phyloP scores from a whole-genome alignment of 2,329 filamentous ascomycete genomes.

The Fusarium keratoplasticum region DNA sequence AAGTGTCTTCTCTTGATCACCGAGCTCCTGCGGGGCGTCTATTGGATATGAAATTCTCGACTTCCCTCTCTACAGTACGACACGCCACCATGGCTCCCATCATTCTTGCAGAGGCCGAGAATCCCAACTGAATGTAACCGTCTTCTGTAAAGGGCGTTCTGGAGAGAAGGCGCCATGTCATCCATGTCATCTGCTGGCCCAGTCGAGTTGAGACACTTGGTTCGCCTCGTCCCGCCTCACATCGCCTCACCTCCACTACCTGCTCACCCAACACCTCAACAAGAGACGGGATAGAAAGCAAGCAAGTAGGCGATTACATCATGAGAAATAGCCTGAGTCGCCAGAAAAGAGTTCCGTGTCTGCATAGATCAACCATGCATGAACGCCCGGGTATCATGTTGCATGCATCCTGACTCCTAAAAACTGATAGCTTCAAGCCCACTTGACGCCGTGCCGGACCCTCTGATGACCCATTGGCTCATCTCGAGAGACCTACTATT shows the following conservation, averaged over 20 bases:
- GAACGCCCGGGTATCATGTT: background rate
- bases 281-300: background rate
- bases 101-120: background rate
- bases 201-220: background rate
- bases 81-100: background rate
- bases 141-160: background rate
- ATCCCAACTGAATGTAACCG: background rate
- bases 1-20: background rate
- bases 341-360: background rate
- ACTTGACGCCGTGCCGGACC: background rate
- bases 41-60: background rate
- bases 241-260: background rate
- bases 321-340: background rate
- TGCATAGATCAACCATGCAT: conserved; percentile 5
- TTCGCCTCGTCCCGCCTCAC: background rate
- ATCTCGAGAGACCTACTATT: background rate
- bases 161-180: background rate
- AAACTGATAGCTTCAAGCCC: background rate
- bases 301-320: background rate
- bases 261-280: background rate
- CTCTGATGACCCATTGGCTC: background rate
- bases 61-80: background rate
- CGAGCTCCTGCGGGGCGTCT: background rate
- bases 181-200: background rate
- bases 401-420: background rate